Evolutionary conservation across 2,329 filamentous ascomycete species (phyloP), one percentile per base, ranked within the genome.

Genomic region (Neobulgaria alba): DNA sequence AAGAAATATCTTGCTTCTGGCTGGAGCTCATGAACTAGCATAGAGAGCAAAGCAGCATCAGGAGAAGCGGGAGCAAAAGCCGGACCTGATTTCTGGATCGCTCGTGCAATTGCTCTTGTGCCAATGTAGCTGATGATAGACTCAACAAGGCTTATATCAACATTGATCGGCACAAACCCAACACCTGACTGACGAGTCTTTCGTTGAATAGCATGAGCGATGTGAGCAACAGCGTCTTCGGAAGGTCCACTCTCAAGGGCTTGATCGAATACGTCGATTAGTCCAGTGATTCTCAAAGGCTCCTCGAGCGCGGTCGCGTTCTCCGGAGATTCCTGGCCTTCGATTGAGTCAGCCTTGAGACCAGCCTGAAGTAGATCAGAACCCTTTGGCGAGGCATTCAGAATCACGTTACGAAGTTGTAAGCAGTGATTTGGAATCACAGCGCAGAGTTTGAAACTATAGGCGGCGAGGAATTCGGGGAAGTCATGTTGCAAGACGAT

Each of bases 401-500:
- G 72, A 39, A 98, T 79, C 40, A 95, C 71, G 57, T 96, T 95
- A 50, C 89, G 79, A 38, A 95, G 71, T 62, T 96, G 92, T 12
- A 82, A 80, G 63, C 86, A 92, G 56, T 92, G 83, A 37, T 79
- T 76, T 1, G 89, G 85, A 43, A 96, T 82, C 56, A 77, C 79
- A 53, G 84, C 81, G 65, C 82, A 88, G 38, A 98, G 76, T 51
- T 79, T 77, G 51, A 85, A 78, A 58, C 94, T 85, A 60, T 94
- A 87, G 53, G 89, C 85, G 4, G 85, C 83, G 31, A 98, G 67
- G 62, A 95, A 98, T 42, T 95, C 88, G 0, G 90, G 85, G 63
- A 87, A 96, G 61, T 98, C 92, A 58, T 96, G 92, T 52, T 95
- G 85, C 39, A 98, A 68, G 38, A 94, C 75, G 23, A 94, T 68